These are phyloP conservation scores for Aulographum hederae DNA, from an alignment of 2,329 filamentous ascomycete genomes.

Conservation along the genomic window DNA sequence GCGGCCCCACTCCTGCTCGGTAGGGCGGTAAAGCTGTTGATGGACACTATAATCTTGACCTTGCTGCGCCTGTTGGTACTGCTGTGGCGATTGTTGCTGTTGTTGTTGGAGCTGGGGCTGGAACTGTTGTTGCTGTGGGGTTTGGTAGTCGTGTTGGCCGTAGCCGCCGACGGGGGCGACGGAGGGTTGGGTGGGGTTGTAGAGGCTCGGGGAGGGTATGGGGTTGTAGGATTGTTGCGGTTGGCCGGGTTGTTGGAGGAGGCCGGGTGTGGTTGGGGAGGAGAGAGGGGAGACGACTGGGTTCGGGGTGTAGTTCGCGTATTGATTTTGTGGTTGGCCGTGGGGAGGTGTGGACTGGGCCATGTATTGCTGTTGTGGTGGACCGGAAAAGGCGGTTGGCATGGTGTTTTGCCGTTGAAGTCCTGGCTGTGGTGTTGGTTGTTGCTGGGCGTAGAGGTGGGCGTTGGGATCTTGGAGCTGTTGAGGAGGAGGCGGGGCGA, in stretches of 20 bases:
- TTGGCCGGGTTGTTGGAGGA: background rate
- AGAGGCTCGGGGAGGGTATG: too few species aligned
- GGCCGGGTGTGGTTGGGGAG: background rate
- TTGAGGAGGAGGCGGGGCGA: conserved; percentile 19
- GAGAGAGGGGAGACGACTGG: background rate
- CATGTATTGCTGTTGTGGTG: conserved; percentile 1
- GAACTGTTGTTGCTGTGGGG: too few species aligned
- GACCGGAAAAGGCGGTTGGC: conserved; percentile 1
- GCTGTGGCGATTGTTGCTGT: too few species aligned
- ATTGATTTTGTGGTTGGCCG: background rate
- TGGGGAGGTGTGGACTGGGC: conserved; percentile 2
- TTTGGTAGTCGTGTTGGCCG: too few species aligned
- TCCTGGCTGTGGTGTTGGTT: conserved; percentile 3
- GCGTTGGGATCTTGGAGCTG: conserved; percentile 15
- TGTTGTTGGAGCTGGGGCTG: too few species aligned
- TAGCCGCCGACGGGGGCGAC: too few species aligned
- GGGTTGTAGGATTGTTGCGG: conserved; percentile 2
- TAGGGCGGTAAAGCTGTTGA: conserved; percentile 51
- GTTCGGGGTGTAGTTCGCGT: conserved; percentile 1
- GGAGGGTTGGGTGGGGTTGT: too few species aligned
- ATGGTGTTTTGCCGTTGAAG: conserved; percentile 3
- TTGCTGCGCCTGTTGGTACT: conserved; percentile 3
- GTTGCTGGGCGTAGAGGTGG: conserved; percentile 6
- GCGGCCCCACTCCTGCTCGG: conserved; percentile 36
- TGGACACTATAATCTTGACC: conserved; percentile 39